Base-by-base conservation (phyloP, 2,329 filamentous ascomycete species). In the Exophiala viscosa region DNA sequence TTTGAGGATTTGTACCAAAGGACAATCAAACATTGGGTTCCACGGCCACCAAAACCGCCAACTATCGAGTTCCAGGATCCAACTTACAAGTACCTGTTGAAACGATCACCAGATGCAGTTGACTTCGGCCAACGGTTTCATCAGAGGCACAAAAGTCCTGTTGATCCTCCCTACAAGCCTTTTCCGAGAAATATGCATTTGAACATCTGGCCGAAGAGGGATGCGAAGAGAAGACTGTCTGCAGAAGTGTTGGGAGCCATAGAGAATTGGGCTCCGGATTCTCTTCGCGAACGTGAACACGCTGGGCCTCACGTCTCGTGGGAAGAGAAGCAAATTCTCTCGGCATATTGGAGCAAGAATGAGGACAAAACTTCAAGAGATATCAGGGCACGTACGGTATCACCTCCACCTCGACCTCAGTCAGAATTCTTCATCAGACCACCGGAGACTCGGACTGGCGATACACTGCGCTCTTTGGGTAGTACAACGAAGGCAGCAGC, bases 1-100 rank as follows among this genome's bases (percentile, higher is more conserved):
- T 75, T 81, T 49, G 69, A 79, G 28, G 70, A 69, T 1, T 64
- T 80, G 2, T 83, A 83, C 58, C 46, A 71, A 50, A 69, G 72
- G 35, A 72, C 76, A 0, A 73, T 76, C 50, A 63, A 65, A 32
- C 69, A 74, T 48, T 84, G 81, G 81, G 64, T 65, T 48, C 78
- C 77, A n/a, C 68, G 69, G 34, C 32, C 38, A 28, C 50, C 50
- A 41, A 57, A 55, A 31, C 36, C 44, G 9, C 55, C 49, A 15
- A 17, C 60, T 18, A 32, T 60, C 34, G 52, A 59, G 36, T 61
- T 59, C 28, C 39, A 53, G 14, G 53, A 60, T 23, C 10, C n/a
- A 40, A 28, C 36, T 31, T 44, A 55, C 18, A 54, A 51, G 35
- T 35, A 48, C 11, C 39, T 59, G 33, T 14, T 32, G 8, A 5